A percentile compares a stretch with the other conserved stretches of the same genome.
phyloP scores from a whole-genome alignment of 495 filamentous ascomycete species.

The Terfezia claveryi region DNA sequence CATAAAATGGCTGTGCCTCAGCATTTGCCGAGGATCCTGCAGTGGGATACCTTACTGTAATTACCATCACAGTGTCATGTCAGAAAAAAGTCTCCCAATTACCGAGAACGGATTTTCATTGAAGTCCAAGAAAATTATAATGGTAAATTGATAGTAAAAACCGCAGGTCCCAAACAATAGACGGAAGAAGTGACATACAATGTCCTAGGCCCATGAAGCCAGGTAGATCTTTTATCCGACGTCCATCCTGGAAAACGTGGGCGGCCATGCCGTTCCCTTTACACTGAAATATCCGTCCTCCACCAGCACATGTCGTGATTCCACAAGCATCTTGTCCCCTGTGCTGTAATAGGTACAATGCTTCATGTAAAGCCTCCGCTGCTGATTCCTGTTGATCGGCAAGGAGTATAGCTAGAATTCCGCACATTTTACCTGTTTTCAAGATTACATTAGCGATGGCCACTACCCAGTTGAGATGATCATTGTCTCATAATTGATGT shows the following conservation, averaged over 20 bases:
- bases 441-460: slow-evolving; percentile 1
- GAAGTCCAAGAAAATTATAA: slow-evolving; percentile 1
- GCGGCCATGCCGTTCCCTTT: slow-evolving; percentile 86
- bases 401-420: slow-evolving; percentile 51
- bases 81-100: slow-evolving; percentile 5
- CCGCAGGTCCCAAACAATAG: neutral
- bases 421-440: slow-evolving; percentile 43
- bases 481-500: neutral
- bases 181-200: slow-evolving; percentile 11
- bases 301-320: slow-evolving; percentile 53
- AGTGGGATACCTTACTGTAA: slow-evolving; percentile 58
- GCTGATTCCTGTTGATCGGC: slow-evolving; percentile 36
- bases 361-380: slow-evolving; percentile 69
- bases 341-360: slow-evolving; percentile 68
- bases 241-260: slow-evolving; percentile 65
- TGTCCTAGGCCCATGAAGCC: slow-evolving; percentile 82
- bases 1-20: slow-evolving; percentile 77
- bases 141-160: neutral
- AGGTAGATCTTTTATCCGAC: slow-evolving; percentile 52
- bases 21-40: slow-evolving; percentile 66
- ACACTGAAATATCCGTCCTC: slow-evolving; percentile 68
- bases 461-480: neutral
- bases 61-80: neutral
- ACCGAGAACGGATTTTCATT: slow-evolving; percentile 1
- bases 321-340: slow-evolving; percentile 85